phyloP scores from a whole-genome alignment of 116 monocot genomes.

The Trichopus zeylanicus region DNA sequence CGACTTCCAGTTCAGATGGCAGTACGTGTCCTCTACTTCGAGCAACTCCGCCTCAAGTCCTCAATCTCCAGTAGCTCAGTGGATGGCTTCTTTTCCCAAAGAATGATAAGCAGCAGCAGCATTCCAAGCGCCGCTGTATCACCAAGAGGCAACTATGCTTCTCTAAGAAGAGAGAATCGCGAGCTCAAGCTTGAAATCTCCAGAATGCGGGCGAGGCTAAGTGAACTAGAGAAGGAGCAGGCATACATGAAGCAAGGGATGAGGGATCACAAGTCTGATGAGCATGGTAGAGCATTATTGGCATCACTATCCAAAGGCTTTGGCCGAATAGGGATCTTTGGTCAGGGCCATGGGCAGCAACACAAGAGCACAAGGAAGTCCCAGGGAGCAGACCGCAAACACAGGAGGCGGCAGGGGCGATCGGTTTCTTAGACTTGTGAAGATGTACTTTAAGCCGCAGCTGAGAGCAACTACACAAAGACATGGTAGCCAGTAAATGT shows the following conservation, averaged over 20 bases:
- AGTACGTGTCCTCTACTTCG: constrained; percentile 74
- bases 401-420: constrained; percentile 30
- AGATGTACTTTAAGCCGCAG: too few species aligned
- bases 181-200: constrained; percentile 88
- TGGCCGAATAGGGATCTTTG: constrained; percentile 46
- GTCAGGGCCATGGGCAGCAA: constrained; percentile 19
- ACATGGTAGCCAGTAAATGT: too few species aligned
- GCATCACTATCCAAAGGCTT: constrained; percentile 54
- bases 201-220: constrained; percentile 76
- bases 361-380: constrained; percentile 30
- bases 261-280: constrained; percentile 31
- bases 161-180: constrained; percentile 74
- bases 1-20: constrained; percentile 77
- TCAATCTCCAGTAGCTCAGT: constrained; percentile 30
- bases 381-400: constrained; percentile 38
- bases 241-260: constrained; percentile 65
- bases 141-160: constrained; percentile 84
- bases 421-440: too few species aligned
- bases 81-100: constrained; percentile 52
- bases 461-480: too few species aligned
- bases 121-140: constrained; percentile 64
- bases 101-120: constrained; percentile 50
- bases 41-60: constrained; percentile 75
- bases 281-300: constrained; percentile 58
- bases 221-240: constrained; percentile 83